Evolutionary conservation across 2,329 filamentous ascomycete genomes (phyloP).

Genomic region (Talaromyces pinophilus): DNA sequence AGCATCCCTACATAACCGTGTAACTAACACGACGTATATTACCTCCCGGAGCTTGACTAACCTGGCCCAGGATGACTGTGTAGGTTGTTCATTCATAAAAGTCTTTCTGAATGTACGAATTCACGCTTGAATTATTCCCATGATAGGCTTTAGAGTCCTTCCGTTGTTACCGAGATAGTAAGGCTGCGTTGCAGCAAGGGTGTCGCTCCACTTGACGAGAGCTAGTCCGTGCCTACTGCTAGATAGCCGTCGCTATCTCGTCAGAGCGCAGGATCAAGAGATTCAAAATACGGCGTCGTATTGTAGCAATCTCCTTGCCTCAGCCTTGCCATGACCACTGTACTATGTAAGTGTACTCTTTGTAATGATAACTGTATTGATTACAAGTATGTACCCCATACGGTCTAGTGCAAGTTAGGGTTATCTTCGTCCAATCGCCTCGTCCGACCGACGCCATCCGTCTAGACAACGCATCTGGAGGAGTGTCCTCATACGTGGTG

Average conservation of each 20-base stretch:
- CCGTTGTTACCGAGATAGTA: neutral
- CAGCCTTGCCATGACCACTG: conserved; percentile 1
- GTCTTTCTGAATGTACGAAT: neutral
- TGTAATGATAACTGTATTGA: neutral
- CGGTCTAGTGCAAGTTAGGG: conserved; percentile 13
- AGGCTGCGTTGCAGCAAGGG: conserved; percentile 9
- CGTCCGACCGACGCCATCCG: conserved; percentile 3
- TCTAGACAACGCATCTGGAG: conserved; percentile 6
- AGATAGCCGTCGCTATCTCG: conserved; percentile 12
- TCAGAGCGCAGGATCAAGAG: neutral
- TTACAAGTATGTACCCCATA: conserved; percentile 7
- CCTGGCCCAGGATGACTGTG: neutral
- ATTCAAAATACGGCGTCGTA: neutral
- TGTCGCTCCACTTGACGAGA: conserved; percentile 6
- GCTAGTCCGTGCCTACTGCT: conserved; percentile 10
- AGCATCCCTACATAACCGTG: conserved; percentile 14
- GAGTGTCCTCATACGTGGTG: neutral
- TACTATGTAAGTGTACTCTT: neutral
- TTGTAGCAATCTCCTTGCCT: conserved; percentile 7
- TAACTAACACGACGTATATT: conserved; percentile 7
- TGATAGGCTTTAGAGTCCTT: neutral
- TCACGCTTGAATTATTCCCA: neutral
- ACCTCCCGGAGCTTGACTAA: neutral
- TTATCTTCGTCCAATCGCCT: conserved; percentile 12
- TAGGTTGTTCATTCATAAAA: neutral